Conservation (phyloP, 768 basidiomycete species). For the Leccinellum luteum region DNA sequence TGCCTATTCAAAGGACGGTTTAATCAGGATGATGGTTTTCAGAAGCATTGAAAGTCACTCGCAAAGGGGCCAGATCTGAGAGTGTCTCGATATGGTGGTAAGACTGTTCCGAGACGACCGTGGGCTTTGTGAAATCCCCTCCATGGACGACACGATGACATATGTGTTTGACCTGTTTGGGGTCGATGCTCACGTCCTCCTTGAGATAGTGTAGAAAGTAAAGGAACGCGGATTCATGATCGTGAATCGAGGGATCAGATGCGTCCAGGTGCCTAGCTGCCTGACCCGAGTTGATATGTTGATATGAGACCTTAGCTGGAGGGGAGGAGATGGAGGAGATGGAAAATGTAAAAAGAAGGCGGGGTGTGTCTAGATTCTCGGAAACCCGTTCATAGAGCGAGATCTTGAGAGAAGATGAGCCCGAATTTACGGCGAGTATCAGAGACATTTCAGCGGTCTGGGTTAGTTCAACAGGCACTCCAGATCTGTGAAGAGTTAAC, state of each 20-base stretch:
- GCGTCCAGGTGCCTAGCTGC: constrained; percentile 20
- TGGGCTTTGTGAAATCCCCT: constrained; percentile 70
- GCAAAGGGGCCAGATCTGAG: constrained; percentile 80
- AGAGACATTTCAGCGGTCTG: constrained; percentile 27
- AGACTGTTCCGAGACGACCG: constrained; percentile 63
- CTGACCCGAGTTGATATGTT: constrained; percentile 6
- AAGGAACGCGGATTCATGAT: constrained; percentile 62
- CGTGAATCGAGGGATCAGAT: constrained; percentile 37
- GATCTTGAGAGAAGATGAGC: constrained; percentile 85
- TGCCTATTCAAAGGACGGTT: constrained; percentile 39
- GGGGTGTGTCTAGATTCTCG: constrained; percentile 32
- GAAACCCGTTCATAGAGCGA: constrained; percentile 52
- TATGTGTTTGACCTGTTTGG: constrained; percentile 46
- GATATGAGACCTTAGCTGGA: constrained; percentile 50
- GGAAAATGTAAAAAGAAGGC: constrained; percentile 49
- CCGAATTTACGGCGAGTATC: constrained; percentile 74
- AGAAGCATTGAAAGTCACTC: constrained; percentile 30
- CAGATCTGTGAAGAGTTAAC: too few relatives aligned
- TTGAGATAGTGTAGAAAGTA: constrained; percentile 54
- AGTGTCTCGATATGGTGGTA: constrained; percentile 72
- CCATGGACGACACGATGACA: constrained; percentile 88
- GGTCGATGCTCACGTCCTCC: constrained; percentile 41
- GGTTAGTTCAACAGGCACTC: neutral
- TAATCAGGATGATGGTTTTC: neutral
- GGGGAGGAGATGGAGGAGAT: constrained; percentile 58